Evolutionary conservation across 176 grass and related monocot genomes (phyloP), one percentile per base, ranked within the genome.

Genomic region (Oryza meyeriana): DNA sequence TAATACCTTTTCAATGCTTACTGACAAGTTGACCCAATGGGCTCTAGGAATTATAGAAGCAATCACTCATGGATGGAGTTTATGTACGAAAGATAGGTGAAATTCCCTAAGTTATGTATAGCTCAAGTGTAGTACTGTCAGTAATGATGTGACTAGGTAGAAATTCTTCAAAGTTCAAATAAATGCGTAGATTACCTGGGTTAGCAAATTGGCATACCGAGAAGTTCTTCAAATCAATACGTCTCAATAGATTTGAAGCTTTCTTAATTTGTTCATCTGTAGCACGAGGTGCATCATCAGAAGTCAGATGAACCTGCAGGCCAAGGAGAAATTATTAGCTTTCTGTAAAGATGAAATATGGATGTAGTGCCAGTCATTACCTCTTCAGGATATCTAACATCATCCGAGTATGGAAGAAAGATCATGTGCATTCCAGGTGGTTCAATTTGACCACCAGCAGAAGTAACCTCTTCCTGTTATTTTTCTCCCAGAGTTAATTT

Each of bases 371-470:
- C 76, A 75, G 39, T 72, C 4, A 85, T 81, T 91, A 79, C 92
- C 93, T 98, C 90, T 90, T 98, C 95, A 82, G 84, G 86, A 73
- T 87, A 66, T 86, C 95, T 94, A 73, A 98, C 91, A 86, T 95
- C 95, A 84, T 95, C 90, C 0, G 90, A 98, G 78, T 98, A 98
- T 72, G 95, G 95, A 89, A 98, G 86, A 92, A 91, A 90, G 67
- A 98, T 91, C 90, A 98, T 93, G 75, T 98, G 88, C 88, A 98
- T 91, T 88, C 95, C 95, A 79, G 95, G 90, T 3, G 95, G 88
- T 69, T 93, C 92, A 52, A 80, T 79, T 89, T 98, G 95, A 82
- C 72, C 72, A 32, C 84, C 77, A 65, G 90, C 90, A 79, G 79
- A 91, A 83, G 74, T 74, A 80, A 94, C 61, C 41, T 94, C 95